These are phyloP conservation scores for Cynanchum wilfordii DNA, from an alignment of 257 asterid genomes.

Conservation along the genomic window DNA sequence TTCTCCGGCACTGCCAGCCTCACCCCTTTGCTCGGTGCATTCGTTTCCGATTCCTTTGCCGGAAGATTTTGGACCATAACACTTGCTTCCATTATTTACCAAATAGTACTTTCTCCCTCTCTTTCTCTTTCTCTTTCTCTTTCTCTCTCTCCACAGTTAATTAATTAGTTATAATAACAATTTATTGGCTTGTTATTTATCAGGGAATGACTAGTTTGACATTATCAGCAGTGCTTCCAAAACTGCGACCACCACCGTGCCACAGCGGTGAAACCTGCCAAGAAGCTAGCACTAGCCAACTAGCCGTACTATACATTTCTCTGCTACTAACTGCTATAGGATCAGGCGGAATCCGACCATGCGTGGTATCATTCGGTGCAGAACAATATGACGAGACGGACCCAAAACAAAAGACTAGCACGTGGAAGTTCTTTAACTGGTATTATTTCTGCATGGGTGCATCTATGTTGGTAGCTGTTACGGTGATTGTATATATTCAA, in stretches of 20 bases:
- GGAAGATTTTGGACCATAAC: slow-evolving; percentile 89
- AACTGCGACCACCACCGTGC: slow-evolving; percentile 67
- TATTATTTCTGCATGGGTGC: slow-evolving; percentile 85
- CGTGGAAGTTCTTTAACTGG: slow-evolving; percentile 95
- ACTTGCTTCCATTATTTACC: slow-evolving; percentile 68
- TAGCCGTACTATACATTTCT: slow-evolving; percentile 56
- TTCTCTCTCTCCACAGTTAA: too few species aligned
- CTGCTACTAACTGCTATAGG: slow-evolving; percentile 65
- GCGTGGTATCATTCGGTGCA: slow-evolving; percentile 81
- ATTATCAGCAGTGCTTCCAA: slow-evolving; percentile 56
- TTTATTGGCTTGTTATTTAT: too few species aligned
- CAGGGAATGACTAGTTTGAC: slow-evolving; percentile 80
- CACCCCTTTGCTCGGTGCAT: slow-evolving; percentile 78
- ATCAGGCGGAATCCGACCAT: slow-evolving; percentile 75
- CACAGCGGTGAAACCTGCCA: slow-evolving; percentile 32
- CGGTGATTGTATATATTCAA: slow-evolving; percentile 72
- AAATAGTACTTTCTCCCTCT: slow-evolving; percentile 40
- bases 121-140: background rate
- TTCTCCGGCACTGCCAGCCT: slow-evolving; percentile 79
- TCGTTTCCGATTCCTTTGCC: slow-evolving; percentile 68
- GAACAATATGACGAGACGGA: slow-evolving; percentile 75
- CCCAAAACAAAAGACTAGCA: slow-evolving; percentile 47
- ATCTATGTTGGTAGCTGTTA: slow-evolving; percentile 71
- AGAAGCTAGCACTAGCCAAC: slow-evolving; percentile 54
- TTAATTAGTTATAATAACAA: too few species aligned